A percentile compares a stretch with the other conserved stretches of the same genome.
Evolutionary conservation across 2,329 filamentous ascomycete genomes (phyloP).

Genomic region (Phialophora chinensis): DNA sequence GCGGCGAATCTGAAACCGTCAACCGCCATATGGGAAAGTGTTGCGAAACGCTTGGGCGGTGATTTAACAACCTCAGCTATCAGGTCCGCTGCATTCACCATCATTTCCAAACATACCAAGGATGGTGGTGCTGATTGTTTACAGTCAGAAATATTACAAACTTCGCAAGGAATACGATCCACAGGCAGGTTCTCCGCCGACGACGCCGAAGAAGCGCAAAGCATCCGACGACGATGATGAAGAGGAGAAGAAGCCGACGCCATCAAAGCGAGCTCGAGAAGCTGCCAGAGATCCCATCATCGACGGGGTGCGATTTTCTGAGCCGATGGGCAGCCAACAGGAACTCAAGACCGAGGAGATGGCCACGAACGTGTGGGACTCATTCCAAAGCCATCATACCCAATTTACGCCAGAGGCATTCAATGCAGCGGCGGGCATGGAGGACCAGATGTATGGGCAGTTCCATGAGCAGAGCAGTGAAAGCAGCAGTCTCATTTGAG

Average conservation of each 20-base stretch:
- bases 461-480: slow-evolving; percentile 19
- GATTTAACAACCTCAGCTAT: slow-evolving; percentile 37
- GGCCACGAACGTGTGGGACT: slow-evolving; percentile 10
- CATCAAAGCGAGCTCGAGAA: slow-evolving; percentile 27
- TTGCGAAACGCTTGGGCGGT: slow-evolving; percentile 36
- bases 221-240: slow-evolving; percentile 19
- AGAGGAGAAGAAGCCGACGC: slow-evolving; percentile 27
- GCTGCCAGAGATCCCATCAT: slow-evolving; percentile 10
- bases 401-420: slow-evolving; percentile 15
- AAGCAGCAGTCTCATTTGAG: slow-evolving; percentile 22
- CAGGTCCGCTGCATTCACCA: slow-evolving; percentile 24
- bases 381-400: slow-evolving; percentile 14
- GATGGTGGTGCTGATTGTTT: slow-evolving; percentile 14
- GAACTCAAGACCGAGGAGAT: slow-evolving; percentile 24
- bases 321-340: slow-evolving; percentile 20
- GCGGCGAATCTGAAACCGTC: slow-evolving; percentile 32
- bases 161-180: slow-evolving; percentile 32
- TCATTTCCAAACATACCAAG: background rate
- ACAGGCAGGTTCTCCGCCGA: slow-evolving; percentile 19
- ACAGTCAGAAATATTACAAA: slow-evolving; percentile 40
- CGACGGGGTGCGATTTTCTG: slow-evolving; percentile 28
- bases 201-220: slow-evolving; percentile 34
- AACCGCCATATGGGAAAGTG: slow-evolving; percentile 37
- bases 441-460: slow-evolving; percentile 14
- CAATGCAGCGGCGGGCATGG: slow-evolving; percentile 23